These are phyloP conservation scores for Cucurbita ficifolia DNA, from an alignment of 306 rosid species.

Conservation along the genomic window DNA sequence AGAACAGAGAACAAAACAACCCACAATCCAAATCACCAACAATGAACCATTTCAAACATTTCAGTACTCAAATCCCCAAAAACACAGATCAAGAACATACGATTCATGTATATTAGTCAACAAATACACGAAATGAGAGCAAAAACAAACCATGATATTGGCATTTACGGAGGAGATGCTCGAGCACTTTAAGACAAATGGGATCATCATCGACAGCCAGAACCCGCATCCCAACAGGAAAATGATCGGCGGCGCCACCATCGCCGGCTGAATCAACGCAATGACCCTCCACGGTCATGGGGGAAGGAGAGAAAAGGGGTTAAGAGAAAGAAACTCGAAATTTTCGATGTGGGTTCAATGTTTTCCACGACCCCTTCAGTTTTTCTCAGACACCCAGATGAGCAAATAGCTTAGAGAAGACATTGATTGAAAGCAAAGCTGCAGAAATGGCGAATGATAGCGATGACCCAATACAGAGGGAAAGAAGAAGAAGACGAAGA, in stretches of 20 bases:
- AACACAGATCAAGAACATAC: neutral
- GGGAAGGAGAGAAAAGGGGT: slow-evolving; percentile 7
- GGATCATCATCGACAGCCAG: slow-evolving; percentile 75
- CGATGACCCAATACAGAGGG: slow-evolving; percentile 25
- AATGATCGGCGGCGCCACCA: slow-evolving; percentile 22
- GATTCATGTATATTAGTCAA: neutral
- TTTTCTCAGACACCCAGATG: slow-evolving; percentile 13
- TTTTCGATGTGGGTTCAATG: slow-evolving; percentile 14
- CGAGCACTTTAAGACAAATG: slow-evolving; percentile 51
- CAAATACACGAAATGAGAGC: neutral
- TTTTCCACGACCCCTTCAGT: slow-evolving; percentile 2
- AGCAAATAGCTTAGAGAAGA: neutral
- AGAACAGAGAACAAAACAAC: neutral
- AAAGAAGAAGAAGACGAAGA: neutral
- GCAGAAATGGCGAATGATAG: slow-evolving; percentile 38
- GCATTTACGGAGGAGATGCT: slow-evolving; percentile 59
- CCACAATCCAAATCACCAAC: neutral
- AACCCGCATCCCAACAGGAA: slow-evolving; percentile 83
- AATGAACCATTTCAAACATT: neutral
- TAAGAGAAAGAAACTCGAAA: slow-evolving; percentile 10
- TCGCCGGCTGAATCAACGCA: slow-evolving; percentile 16
- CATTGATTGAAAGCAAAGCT: slow-evolving; percentile 22
- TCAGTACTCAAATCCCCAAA: neutral
- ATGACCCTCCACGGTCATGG: slow-evolving; percentile 42
- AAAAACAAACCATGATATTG: slow-evolving; percentile 53